Conservation (phyloP, 192 early-diverging fungal species). For the Coemansia sp. region DNA sequence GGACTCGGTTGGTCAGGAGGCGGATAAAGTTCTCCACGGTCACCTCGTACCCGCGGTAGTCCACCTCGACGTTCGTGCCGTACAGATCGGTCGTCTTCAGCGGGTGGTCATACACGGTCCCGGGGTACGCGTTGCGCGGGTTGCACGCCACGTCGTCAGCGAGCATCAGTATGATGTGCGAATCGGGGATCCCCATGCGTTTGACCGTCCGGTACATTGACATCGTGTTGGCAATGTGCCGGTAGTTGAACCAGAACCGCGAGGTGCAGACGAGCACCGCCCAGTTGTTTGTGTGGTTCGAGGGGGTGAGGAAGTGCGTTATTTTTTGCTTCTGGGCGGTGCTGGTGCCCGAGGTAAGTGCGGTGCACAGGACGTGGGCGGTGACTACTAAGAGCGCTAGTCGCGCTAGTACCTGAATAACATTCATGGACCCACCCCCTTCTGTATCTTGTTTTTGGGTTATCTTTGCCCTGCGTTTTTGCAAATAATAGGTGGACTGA, state of each 20-base stretch:
- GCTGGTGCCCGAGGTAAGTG: not conserved
- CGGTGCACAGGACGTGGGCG: not conserved
- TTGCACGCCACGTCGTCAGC: slow-evolving; percentile 99
- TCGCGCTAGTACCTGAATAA: slow-evolving; percentile 2
- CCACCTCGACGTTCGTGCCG: slow-evolving; percentile 96
- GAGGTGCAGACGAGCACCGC: slow-evolving; percentile 97
- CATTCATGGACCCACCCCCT: too few species aligned
- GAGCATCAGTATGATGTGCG: slow-evolving; percentile 99
- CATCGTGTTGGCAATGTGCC: slow-evolving; percentile 97
- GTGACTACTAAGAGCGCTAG: not conserved
- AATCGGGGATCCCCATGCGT: slow-evolving; percentile 96
- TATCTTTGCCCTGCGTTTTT: too few species aligned
- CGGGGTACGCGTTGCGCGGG: slow-evolving; percentile 87
- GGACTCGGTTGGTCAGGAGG: slow-evolving; percentile 82
- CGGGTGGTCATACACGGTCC: slow-evolving; percentile 91
- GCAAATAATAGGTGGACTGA: too few species aligned
- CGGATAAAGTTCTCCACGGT: slow-evolving; percentile 99
- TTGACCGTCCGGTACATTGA: slow-evolving; percentile 99
- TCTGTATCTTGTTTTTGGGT: too few species aligned
- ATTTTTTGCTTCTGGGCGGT: slow-evolving; percentile 9
- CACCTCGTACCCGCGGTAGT: slow-evolving; percentile 99
- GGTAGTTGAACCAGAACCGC: slow-evolving; percentile 99
- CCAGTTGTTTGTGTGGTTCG: slow-evolving; percentile 96
- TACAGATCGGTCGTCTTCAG: slow-evolving; percentile 82
- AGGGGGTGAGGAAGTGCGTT: slow-evolving; percentile 59